Conservation (phyloP, 2,329 filamentous ascomycete genomes). For the Colletotrichum musicola region DNA sequence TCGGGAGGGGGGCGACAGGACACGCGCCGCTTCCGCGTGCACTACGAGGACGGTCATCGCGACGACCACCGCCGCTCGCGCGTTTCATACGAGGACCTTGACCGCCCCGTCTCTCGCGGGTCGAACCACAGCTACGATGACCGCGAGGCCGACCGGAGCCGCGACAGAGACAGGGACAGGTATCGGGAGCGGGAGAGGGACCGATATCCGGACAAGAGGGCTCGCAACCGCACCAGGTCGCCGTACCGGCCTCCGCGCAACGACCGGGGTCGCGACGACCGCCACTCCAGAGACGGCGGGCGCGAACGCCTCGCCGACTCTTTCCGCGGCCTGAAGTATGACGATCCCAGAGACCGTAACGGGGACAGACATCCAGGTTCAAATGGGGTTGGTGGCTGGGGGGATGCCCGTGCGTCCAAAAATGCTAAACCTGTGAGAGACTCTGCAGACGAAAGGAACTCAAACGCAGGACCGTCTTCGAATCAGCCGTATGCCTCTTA, state of each 20-base stretch:
- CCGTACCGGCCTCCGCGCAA: slow-evolving; percentile 57
- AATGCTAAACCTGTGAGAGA: slow-evolving; percentile 78
- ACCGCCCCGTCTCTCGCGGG: slow-evolving; percentile 60
- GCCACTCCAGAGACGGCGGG: slow-evolving; percentile 48
- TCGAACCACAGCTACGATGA: slow-evolving; percentile 62
- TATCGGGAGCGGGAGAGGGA: slow-evolving; percentile 45
- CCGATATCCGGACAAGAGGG: slow-evolving; percentile 64
- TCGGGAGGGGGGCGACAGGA: slow-evolving; percentile 59
- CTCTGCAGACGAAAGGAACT: slow-evolving; percentile 55
- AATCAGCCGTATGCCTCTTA: slow-evolving; percentile 49
- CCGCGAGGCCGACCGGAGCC: slow-evolving; percentile 57
- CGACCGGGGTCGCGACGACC: slow-evolving; percentile 51
- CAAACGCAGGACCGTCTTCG: slow-evolving; percentile 46
- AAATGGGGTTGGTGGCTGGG: slow-evolving; percentile 72
- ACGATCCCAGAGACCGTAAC: slow-evolving; percentile 62
- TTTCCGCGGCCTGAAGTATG: slow-evolving; percentile 53
- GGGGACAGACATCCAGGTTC: slow-evolving; percentile 66
- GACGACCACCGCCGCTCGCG: slow-evolving; percentile 62
- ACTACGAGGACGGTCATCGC: slow-evolving; percentile 69
- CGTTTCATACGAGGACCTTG: slow-evolving; percentile 68
- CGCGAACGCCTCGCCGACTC: slow-evolving; percentile 43
- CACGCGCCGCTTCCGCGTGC: slow-evolving; percentile 70
- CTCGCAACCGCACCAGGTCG: slow-evolving; percentile 67
- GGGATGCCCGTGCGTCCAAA: slow-evolving; percentile 70
- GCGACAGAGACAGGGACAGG: slow-evolving; percentile 48